Evolutionary conservation across 495 filamentous ascomycete species (phyloP).

Genomic region (Penicillium simplicissimum): DNA sequence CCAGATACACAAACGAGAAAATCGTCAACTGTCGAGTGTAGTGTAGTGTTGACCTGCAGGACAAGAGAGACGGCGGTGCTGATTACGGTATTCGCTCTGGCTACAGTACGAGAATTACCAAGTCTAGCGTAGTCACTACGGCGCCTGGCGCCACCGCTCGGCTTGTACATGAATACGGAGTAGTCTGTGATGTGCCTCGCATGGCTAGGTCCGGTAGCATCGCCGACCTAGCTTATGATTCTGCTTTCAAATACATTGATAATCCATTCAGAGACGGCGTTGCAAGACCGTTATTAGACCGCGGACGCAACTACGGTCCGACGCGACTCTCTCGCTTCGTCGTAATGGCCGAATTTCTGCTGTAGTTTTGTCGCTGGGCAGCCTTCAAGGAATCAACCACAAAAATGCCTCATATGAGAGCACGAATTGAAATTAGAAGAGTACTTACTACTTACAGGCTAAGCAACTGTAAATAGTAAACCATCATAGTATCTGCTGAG

Average conservation of each 20-base stretch:
- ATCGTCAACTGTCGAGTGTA: too few species aligned
- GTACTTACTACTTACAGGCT: too few species aligned
- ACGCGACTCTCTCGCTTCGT: neutral
- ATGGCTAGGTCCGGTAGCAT: neutral
- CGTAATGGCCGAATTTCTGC: neutral
- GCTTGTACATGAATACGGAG: neutral
- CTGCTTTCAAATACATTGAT: neutral
- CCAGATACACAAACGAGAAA: too few species aligned
- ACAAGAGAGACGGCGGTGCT: too few species aligned
- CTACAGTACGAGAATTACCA: too few species aligned
- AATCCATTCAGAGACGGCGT: neutral
- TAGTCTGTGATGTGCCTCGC: neutral
- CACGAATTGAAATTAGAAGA: too few species aligned
- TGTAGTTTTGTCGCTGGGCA: neutral
- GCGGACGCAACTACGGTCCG: neutral
- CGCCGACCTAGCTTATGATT: neutral
- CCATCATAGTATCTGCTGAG: too few species aligned
- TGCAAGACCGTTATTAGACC: neutral
- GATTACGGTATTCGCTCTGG: too few species aligned
- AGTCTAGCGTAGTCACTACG: too few species aligned
- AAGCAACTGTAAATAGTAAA: neutral
- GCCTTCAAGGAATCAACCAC: neutral
- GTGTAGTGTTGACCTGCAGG: too few species aligned
- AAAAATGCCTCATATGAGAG: neutral
- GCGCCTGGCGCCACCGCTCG: neutral